phyloP scores from a whole-genome alignment of 306 rosid species.

The Dalbergia cochinchinensis region DNA sequence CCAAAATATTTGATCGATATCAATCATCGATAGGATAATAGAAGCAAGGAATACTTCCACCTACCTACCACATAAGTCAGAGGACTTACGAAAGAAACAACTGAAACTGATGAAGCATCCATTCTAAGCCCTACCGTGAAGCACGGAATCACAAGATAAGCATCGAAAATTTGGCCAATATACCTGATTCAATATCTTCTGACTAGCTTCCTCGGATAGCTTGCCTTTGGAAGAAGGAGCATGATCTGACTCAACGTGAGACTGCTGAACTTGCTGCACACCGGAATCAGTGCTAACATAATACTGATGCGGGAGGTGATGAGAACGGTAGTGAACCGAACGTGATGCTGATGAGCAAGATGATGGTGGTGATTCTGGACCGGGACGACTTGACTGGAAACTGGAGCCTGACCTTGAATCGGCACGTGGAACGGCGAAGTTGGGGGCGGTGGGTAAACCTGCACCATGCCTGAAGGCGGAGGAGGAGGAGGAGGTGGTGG shows the following conservation, averaged over 20 bases:
- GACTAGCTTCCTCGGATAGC: slow-evolving; percentile 73
- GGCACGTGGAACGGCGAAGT: slow-evolving; percentile 65
- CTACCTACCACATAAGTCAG: background rate
- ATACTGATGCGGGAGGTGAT: slow-evolving; percentile 53
- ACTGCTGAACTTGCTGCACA: slow-evolving; percentile 51
- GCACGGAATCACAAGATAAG: background rate
- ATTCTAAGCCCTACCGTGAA: background rate
- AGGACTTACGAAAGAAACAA: background rate
- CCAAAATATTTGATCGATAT: background rate
- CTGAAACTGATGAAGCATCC: background rate
- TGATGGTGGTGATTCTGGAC: slow-evolving; percentile 62
- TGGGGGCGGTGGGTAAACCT: slow-evolving; percentile 63
- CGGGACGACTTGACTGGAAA: slow-evolving; percentile 53
- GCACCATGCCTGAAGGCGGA: slow-evolving; percentile 54
- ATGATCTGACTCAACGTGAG: slow-evolving; percentile 63
- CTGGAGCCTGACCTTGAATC: slow-evolving; percentile 63
- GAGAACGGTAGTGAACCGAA: slow-evolving; percentile 68
- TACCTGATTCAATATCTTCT: slow-evolving; percentile 90
- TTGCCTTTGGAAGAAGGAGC: slow-evolving; percentile 59
- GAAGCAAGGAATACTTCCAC: slow-evolving; percentile 14
- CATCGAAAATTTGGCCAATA: slow-evolving; percentile 9
- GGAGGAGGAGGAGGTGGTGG: slow-evolving; percentile 63
- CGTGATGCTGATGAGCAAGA: slow-evolving; percentile 57
- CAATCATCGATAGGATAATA: background rate
- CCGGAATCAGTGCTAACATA: slow-evolving; percentile 47